These are phyloP conservation scores for Blastomyces percursus DNA, from an alignment of 2,329 filamentous ascomycete species.

Conservation along the genomic window DNA sequence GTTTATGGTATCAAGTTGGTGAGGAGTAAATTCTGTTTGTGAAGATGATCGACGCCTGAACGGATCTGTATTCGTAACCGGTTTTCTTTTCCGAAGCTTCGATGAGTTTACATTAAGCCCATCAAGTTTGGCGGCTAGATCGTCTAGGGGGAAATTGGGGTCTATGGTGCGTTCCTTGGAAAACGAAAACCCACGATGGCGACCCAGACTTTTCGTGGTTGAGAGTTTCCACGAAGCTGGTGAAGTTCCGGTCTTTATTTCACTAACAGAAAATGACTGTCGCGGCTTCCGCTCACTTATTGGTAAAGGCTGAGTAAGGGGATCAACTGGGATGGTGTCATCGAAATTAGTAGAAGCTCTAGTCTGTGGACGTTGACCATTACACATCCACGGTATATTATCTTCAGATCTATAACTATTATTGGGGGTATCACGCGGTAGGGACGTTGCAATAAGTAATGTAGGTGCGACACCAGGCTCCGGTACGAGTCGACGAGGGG, in stretches of 20 bases:
- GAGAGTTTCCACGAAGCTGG: constrained; percentile 30
- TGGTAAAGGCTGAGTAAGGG: neutral
- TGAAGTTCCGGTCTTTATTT: constrained; percentile 30
- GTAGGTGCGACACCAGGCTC: constrained; percentile 37
- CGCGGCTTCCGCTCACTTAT: constrained; percentile 20
- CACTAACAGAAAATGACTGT: constrained; percentile 42
- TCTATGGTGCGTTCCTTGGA: constrained; percentile 21
- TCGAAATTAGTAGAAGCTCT: neutral
- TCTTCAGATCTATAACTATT: constrained; percentile 2
- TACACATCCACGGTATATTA: neutral
- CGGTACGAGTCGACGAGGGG: constrained; percentile 36
- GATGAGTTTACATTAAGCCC: constrained; percentile 18
- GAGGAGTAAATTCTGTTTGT: constrained; percentile 15
- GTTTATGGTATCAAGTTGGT: constrained; percentile 1
- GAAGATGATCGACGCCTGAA: constrained; percentile 28
- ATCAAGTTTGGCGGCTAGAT: constrained; percentile 18
- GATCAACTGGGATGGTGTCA: constrained; percentile 1
- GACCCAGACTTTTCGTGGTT: constrained; percentile 26
- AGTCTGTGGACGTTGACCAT: neutral
- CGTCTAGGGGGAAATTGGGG: constrained; percentile 16
- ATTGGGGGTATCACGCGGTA: constrained; percentile 20
- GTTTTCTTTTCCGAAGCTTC: constrained; percentile 24
- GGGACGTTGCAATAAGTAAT: constrained; percentile 37
- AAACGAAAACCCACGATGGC: constrained; percentile 11
- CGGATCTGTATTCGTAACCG: constrained; percentile 32